Evolutionary conservation across 768 basidiomycete genomes (phyloP), one percentile per base, ranked within the genome.

Genomic region (Polyporus arcularius): DNA sequence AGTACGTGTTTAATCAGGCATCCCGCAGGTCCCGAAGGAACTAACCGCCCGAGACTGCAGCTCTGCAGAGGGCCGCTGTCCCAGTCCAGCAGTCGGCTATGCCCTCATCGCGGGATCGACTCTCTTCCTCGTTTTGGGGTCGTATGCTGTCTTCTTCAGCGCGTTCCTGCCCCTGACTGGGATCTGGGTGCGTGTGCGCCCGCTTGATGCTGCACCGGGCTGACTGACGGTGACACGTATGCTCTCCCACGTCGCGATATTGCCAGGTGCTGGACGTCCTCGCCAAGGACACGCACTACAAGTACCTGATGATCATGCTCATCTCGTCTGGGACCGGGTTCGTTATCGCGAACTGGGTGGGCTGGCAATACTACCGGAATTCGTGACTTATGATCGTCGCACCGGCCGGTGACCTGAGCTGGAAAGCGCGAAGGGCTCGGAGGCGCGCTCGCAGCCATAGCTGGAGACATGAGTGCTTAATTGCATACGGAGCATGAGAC

Each of bases 341-440:
- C 73, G 90, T 94, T 55, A 98, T 98, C 68, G 94, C 94, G 43
- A 98, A 98, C 69, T 98, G 96, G 96, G 92, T 96, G 41, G 96
- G 96, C 43, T 98, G 95, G 94, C 94, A 98, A 73, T 97, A 94
- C 74, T 98, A 93, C 72, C 86, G 90, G 46, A 94, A 95, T 73
- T 93, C 94, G 11, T 96, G 74, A 84, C 10, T 30, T 11, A 8
- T 11, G 35, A 35, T 2, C 35, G 35, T 3, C 35, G 35, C 11
- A 26, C 21, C 21, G 21, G 1, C 21, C 21, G 21, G 21, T 26
- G 21, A 26, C 21, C 21, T 26, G 21, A 26, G 21, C 21, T 26
- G 21, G 21, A 2, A 26, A 26, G 21, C 21, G 21, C 21, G 21
- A 26, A 26, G 21, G 21, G 2, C 21, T 26, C 21, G 35, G 3